Evolutionary conservation across 192 early-diverging fungal genomes (phyloP).

Genomic region (Backusella tuberculispora): DNA sequence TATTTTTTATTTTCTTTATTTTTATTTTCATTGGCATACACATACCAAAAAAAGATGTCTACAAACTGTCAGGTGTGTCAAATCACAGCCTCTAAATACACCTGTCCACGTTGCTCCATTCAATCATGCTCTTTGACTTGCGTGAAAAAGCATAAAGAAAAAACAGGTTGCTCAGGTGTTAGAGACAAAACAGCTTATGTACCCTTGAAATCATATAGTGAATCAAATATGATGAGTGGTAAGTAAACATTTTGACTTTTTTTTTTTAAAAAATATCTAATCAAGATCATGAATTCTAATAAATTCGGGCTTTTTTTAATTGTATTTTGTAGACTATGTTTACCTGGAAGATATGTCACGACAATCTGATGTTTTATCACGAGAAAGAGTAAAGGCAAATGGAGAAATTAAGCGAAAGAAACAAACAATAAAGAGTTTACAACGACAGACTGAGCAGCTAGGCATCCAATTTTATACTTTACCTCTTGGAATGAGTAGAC

Average conservation of each 20-base stretch:
- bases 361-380: conserved; percentile 52
- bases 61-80: conserved; percentile 53
- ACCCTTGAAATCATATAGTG: conserved; percentile 58
- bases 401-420: not conserved
- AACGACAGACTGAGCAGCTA: conserved; percentile 45
- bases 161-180: conserved; percentile 62
- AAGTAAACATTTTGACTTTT: not conserved
- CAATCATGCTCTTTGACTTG: conserved; percentile 69
- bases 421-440: conserved; percentile 36
- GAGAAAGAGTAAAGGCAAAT: conserved; percentile 44
- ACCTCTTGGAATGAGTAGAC: conserved; percentile 59
- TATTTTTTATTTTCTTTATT: not conserved
- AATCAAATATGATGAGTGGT: conserved; percentile 74
- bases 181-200: conserved; percentile 68
- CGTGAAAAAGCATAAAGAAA: conserved; percentile 65
- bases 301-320: too few species aligned
- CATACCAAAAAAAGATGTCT: not conserved
- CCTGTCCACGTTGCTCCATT: conserved; percentile 68
- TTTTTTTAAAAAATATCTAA: conserved; percentile 13
- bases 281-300: too few species aligned
- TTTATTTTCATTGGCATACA: not conserved
- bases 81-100: conserved; percentile 56
- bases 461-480: conserved; percentile 48
- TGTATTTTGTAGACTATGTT: conserved; percentile 61
- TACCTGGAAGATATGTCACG: conserved; percentile 69